Base-by-base conservation (phyloP, 1,284 basidiomycete genomes). In the Moniliophthora roreri region DNA sequence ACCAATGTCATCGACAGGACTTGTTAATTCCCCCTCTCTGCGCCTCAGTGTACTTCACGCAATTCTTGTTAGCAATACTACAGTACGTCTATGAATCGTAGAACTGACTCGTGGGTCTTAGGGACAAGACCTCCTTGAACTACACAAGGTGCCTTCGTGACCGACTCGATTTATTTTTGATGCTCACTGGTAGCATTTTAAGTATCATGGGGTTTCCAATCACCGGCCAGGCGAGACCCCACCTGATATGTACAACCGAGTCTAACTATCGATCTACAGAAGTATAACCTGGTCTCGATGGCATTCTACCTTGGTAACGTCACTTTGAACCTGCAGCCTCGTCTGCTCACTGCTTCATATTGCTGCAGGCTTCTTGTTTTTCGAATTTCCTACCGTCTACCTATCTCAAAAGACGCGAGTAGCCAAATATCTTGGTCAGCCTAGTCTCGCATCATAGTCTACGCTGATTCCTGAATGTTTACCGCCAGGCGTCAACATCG, bases 121-220 rank as follows among this genome's bases (percentile, higher is more conserved):
- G 84, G 54, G 85, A 87, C 66, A 87, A 87, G 71, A 86, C 82
- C 3, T 79, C 82, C 13, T 63, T 85, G 41, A 86, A 85, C 62
- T 87, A 86, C 71, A 81, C 82, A 18, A 84, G 82, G 82, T 78
- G 34, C n/a, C 26, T 8, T n/a, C 11, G 24, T 32, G 26, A 5
- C 26, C 32, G 46, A 23, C 11, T 11, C 8, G 48, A 3, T 18
- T 32, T 13, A 39, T 38, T 32, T 8, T 47, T 32, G 11, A 40
- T 50, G 60, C 26, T 57, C 18, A 28, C 40, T 56, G 26, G 23
- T 50, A 20, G 41, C 28, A n/a, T 20, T 13, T 38, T 3, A 49
- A 84, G 82, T 59, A 78, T 87, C 58, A 86, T 86, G 83, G 82
- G 81, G 5, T 72, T 86, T 47, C 84, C 84, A 2, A 84, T 86